Evolutionary conservation across 164 flowering plant genomes (phyloP).

Genomic region (Dillenia suffruticosa): DNA sequence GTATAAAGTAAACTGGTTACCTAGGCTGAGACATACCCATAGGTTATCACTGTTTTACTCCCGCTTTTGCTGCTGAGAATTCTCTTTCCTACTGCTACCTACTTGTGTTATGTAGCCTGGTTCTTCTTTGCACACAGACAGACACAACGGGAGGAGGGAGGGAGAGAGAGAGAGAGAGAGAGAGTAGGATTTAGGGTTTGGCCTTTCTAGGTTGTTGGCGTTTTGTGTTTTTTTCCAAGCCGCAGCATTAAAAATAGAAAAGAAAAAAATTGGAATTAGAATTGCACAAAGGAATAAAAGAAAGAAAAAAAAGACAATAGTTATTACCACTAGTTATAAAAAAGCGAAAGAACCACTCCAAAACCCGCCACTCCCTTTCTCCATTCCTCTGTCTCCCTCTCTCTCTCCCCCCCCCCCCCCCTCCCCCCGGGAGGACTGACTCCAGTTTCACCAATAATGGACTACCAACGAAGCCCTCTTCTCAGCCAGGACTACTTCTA

Average conservation of each 20-base stretch:
- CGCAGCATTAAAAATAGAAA: background rate
- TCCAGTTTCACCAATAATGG: conserved; percentile 28
- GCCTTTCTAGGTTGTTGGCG: conserved; percentile 8
- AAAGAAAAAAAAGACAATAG: conserved; percentile 1
- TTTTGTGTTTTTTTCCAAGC: conserved; percentile 16
- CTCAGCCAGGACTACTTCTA: conserved; percentile 49
- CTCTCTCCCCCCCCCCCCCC: background rate
- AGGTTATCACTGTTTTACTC: background rate
- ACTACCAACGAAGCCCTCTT: conserved; percentile 37
- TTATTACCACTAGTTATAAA: conserved; percentile 7
- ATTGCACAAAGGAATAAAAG: background rate
- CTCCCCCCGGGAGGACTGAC: background rate
- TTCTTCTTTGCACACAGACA: background rate
- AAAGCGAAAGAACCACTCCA: conserved; percentile 5
- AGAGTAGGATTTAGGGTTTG: background rate
- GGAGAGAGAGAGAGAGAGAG: background rate
- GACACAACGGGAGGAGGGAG: background rate
- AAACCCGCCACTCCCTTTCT: background rate
- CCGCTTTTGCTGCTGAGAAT: background rate
- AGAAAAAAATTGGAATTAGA: background rate
- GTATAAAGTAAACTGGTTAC: too few relatives aligned
- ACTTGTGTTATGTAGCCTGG: background rate
- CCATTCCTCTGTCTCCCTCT: background rate
- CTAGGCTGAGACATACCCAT: too few relatives aligned
- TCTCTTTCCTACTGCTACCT: background rate